Base-by-base conservation (phyloP, 768 basidiomycete species). In the Boletus coccyginus region DNA sequence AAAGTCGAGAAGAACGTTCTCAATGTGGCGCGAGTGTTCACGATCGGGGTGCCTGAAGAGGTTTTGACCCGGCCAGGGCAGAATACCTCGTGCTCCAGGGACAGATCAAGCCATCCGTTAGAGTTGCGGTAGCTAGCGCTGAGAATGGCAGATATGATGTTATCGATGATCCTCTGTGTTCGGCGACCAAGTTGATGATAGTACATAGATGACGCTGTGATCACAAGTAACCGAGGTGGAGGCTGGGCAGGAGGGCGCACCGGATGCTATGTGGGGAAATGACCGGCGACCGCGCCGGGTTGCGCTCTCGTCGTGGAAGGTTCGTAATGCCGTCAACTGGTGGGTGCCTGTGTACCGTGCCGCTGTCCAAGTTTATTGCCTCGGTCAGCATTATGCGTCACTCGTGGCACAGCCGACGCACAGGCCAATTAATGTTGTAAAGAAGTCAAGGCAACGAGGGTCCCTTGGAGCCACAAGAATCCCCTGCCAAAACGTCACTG, bases 21-120 rank as follows among this genome's bases (percentile, higher is more conserved):
- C 39, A 24, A 38, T 33, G 29, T 66, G 19, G 43, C 63, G 65
- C 57, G 65, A 62, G n/a, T 7, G 7, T 19, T 60, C 47, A 64
- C 53, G 62, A 50, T 2, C 27, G n/a, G 7, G 19, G 53, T 57
- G 24, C 63, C 63, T 64, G 53, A 29, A 43, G 36, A 27, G 40
- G 40, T 38, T 53, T 61, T 52, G 21, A 27, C 16, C n/a, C 9
- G 12, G 14, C 41, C 44, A 56, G 52, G 44, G 50, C 39, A 32
- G 13, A 39, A 19, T n/a, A 24, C 45, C 33, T 50, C 39, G 21
- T 21, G 10, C 40, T 24, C 17, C 46, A 40, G n/a, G 39, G 17
- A 40, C 38, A 32, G 33, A 41, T 41, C 19, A 27, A 33, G 19
- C 33, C 13, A 16, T 36, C 8, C 27, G 6, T n/a, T 24, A 8